These are phyloP conservation scores for Erigeron canadensis DNA, from an alignment of 129 eudicot species.

Conservation along the genomic window DNA sequence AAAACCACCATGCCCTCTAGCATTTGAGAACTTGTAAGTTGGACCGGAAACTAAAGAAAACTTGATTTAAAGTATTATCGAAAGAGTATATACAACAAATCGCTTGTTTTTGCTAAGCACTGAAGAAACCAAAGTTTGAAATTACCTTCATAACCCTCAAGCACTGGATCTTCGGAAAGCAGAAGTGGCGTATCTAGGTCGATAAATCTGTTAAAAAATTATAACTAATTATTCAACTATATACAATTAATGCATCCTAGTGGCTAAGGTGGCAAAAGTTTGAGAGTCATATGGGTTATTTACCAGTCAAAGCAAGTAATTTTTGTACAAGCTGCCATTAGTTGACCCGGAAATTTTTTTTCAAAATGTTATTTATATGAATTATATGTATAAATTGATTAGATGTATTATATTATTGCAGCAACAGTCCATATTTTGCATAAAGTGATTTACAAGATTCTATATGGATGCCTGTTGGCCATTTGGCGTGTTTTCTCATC, in stretches of 20 bases:
- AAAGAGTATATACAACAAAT: background rate
- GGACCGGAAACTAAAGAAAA: constrained; percentile 66
- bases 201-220: constrained; percentile 52
- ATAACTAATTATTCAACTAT: background rate
- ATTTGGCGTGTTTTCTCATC: background rate
- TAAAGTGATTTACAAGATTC: background rate
- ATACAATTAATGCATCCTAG: background rate
- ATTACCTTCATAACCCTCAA: constrained; percentile 91
- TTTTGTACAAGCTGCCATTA: too few species aligned
- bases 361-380: too few species aligned
- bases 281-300: too few species aligned
- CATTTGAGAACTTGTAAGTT: constrained; percentile 75
- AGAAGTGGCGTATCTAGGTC: constrained; percentile 92
- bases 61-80: background rate
- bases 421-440: background rate
- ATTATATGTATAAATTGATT: too few species aligned
- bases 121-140: background rate
- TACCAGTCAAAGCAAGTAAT: too few species aligned
- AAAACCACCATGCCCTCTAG: constrained; percentile 94
- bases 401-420: background rate
- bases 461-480: background rate
- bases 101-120: background rate
- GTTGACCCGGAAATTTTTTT: too few species aligned
- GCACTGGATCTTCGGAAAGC: constrained; percentile 84
- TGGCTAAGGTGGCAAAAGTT: background rate